Evolutionary conservation across 371 early-diverging fungal species (phyloP), one percentile per base, ranked within the genome.

Genomic region (Lichtheimia ramosa): DNA sequence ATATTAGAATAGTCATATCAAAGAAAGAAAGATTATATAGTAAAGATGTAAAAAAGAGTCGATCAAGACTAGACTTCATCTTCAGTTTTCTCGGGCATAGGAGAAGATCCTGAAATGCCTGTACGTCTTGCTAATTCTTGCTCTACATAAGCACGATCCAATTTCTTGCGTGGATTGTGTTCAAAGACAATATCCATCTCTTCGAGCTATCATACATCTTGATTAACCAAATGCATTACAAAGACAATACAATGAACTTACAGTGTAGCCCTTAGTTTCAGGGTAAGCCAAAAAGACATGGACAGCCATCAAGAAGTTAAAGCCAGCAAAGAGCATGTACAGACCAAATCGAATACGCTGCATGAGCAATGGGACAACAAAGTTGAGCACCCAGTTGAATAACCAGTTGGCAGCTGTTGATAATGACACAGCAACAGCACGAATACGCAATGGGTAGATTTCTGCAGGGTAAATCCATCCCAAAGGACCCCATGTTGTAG

Each of bases 381-480:
- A 81, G 15, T 75, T 84, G 28, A 91, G 69, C 43, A 83, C 61
- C 70, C 83, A 86, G 79, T 92, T 93, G 74, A 83, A 85, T 40
- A 82, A 68, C 94, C 93, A 96, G 84, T 95, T 95, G 64, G 92
- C 81, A 8, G 92, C 86, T 39, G 95, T 95, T 39, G 91, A 87
- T 21, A 92, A 59, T 41, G 89, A 89, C 54, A 89, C 86, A 51
- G 88, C 94, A 70, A 92, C 89, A 60, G 90, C 83, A 55, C 88
- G 86, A 51, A 86, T 74, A 56, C 85, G 83, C 54, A 84, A 78
- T 15, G 92, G 90, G 72, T 77, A 90, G 60, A 91, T 91, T 69
- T 96, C 96, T 43, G 92, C 83, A 46, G 93, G 94, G 70, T 93
- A 93, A 63, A 91, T 89, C 96, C 95, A 96, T 21, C 89, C 92